Conservation (phyloP, 2,329 filamentous ascomycete genomes). For the Neocatenulostroma microsporum region DNA sequence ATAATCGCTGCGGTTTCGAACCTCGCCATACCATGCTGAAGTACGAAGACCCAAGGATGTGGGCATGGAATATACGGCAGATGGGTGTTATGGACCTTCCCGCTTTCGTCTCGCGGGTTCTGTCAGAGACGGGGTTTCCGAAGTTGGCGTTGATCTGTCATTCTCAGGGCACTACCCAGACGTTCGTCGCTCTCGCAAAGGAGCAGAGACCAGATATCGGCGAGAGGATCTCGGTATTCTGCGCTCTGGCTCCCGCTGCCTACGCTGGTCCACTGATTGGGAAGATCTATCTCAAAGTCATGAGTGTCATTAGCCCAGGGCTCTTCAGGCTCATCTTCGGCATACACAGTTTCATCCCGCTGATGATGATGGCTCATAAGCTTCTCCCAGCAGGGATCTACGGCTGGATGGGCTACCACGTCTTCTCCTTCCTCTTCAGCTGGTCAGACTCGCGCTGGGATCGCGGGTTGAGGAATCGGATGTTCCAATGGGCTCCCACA, state of each 20-base stretch:
- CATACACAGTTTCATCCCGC: constrained; percentile 84
- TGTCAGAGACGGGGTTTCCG: constrained; percentile 72
- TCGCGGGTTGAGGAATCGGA: constrained; percentile 63
- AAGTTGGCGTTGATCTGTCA: constrained; percentile 80
- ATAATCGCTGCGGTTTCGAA: constrained; percentile 80
- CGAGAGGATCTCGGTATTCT: constrained; percentile 78
- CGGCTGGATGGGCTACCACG: constrained; percentile 74
- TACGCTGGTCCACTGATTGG: constrained; percentile 82
- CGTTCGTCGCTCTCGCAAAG: constrained; percentile 79
- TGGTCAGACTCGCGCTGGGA: constrained; percentile 88
- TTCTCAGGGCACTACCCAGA: constrained; percentile 85
- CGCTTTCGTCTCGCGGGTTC: constrained; percentile 69
- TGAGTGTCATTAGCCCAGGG: constrained; percentile 66
- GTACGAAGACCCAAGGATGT: constrained; percentile 79
- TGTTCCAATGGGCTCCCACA: constrained; percentile 89
- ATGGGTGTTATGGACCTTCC: constrained; percentile 87
- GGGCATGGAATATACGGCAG: constrained; percentile 92
- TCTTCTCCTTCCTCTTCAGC: constrained; percentile 82
- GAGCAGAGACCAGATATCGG: constrained; percentile 82
- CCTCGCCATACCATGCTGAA: constrained; percentile 66
- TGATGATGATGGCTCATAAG: constrained; percentile 80
- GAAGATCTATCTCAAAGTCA: constrained; percentile 87
- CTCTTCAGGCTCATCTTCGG: constrained; percentile 80
- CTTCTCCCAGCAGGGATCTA: constrained; percentile 61
- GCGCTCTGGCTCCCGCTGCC: constrained; percentile 79